A percentile compares a stretch with the other conserved stretches of the same genome.
Conservation (phyloP, 2,329 filamentous ascomycete genomes). For the Colletotrichum limetticola region DNA sequence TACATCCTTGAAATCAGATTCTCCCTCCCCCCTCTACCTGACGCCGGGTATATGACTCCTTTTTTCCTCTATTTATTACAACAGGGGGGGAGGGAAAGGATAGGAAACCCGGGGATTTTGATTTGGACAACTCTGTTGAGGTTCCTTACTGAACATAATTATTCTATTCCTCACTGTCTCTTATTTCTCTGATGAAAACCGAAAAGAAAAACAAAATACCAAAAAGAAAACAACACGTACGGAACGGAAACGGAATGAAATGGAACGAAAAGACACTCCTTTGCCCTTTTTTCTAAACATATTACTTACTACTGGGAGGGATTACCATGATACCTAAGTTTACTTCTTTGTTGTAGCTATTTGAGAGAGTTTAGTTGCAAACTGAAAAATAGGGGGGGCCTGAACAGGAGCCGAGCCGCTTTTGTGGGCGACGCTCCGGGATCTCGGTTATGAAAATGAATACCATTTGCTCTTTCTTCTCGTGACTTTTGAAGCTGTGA, state of each 20-base stretch:
- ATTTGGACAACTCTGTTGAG: slow-evolving; percentile 10
- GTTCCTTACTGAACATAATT: neutral
- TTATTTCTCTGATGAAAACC: neutral
- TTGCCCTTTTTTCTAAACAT: neutral
- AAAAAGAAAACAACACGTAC: neutral
- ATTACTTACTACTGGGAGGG: slow-evolving; percentile 2
- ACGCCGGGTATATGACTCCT: slow-evolving; percentile 40
- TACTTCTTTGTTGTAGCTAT: neutral
- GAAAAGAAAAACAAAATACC: neutral
- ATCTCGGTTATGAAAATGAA: neutral
- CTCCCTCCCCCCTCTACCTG: slow-evolving; percentile 36
- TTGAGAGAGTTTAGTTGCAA: neutral
- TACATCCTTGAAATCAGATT: slow-evolving; percentile 35
- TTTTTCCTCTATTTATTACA: slow-evolving; percentile 37
- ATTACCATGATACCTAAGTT: slow-evolving; percentile 29
- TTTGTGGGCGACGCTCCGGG: neutral
- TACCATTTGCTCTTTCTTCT: too few species aligned
- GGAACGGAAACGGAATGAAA: neutral
- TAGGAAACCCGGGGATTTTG: slow-evolving; percentile 26
- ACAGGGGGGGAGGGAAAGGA: slow-evolving; percentile 34
- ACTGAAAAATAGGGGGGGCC: slow-evolving; percentile 9
- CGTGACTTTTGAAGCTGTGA: too few species aligned
- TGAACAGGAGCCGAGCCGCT: neutral
- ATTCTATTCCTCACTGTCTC: neutral
- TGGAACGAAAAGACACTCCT: neutral